Evolutionary conservation across 805 yeast species (phyloP).

Genomic region (Yarrowia yakushimensis): DNA sequence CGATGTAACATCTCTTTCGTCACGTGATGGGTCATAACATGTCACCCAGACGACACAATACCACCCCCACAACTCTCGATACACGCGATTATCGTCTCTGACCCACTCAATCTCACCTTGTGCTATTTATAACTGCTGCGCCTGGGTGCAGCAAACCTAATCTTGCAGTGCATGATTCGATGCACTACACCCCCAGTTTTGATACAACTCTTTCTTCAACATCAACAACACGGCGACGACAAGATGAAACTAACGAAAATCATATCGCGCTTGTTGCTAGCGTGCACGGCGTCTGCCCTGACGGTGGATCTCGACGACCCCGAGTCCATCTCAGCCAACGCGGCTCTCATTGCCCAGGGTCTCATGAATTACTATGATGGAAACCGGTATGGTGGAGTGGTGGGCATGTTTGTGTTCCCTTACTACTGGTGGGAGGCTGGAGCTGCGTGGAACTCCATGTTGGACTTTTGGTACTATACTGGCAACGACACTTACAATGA

Average conservation of each 20-base stretch:
- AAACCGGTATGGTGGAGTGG: constrained; percentile 57
- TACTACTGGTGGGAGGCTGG: constrained; percentile 95
- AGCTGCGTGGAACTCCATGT: constrained; percentile 63
- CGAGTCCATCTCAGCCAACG: constrained; percentile 43
- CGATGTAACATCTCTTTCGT: no score
- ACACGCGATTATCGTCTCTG: no score
- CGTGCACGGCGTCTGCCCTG: not conserved
- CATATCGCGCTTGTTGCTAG: not conserved
- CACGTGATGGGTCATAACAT: no score
- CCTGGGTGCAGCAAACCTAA: no score
- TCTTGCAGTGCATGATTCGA: not conserved
- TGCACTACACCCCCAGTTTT: not conserved
- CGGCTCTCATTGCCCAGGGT: constrained; percentile 62
- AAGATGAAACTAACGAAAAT: not conserved
- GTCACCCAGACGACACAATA: no score
- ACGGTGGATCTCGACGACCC: constrained; percentile 31
- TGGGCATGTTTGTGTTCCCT: constrained; percentile 69
- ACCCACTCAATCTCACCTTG: no score
- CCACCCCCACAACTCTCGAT: no score
- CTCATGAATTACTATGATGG: constrained; percentile 84
- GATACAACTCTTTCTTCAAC: not conserved
- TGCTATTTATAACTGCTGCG: no score
- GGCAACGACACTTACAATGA: constrained; percentile 61
- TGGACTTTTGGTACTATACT: constrained; percentile 73
- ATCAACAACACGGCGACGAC: not conserved